Conservation (phyloP, 768 basidiomycete genomes). For the Lactifluus echinatus region DNA sequence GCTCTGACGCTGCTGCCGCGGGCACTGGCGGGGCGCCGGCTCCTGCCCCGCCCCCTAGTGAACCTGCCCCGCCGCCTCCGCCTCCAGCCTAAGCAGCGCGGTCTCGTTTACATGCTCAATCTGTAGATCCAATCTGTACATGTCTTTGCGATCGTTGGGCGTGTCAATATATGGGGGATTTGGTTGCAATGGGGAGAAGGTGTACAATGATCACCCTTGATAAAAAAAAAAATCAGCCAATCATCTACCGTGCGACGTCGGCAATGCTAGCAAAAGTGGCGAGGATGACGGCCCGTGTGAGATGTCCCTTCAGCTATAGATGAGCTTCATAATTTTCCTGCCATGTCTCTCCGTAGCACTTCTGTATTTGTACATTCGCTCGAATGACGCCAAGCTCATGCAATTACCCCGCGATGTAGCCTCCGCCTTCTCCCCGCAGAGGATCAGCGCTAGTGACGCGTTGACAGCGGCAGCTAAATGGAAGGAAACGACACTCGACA, state of each 20-base stretch:
- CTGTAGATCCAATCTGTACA: slow-evolving; percentile 18
- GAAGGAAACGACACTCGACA: slow-evolving; percentile 28
- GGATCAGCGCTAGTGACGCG: slow-evolving; percentile 39
- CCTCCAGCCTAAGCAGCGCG: slow-evolving; percentile 20
- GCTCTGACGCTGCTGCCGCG: slow-evolving; percentile 17
- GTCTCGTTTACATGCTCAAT: slow-evolving; percentile 18
- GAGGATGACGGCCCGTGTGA: too few species aligned
- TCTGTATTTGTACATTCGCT: slow-evolving; percentile 33
- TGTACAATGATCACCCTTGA: too few species aligned
- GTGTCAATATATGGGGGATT: slow-evolving; percentile 15
- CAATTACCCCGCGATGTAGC: slow-evolving; percentile 39
- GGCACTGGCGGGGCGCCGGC: slow-evolving; percentile 21
- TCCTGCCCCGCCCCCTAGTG: slow-evolving; percentile 22
- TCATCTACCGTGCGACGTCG: background rate
- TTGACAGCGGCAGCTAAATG: slow-evolving; percentile 31
- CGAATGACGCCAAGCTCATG: slow-evolving; percentile 50
- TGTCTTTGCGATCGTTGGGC: slow-evolving; percentile 17
- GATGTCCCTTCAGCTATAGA: background rate
- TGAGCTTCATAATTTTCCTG: background rate
- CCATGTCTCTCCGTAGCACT: slow-evolving; percentile 15
- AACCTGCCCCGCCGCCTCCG: slow-evolving; percentile 29
- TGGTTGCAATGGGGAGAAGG: background rate
- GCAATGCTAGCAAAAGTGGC: background rate
- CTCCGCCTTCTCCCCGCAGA: slow-evolving; percentile 40
- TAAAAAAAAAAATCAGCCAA: too few species aligned